Evolutionary conservation across 2,329 filamentous ascomycete genomes (phyloP).

Genomic region (Penicillium sp.): DNA sequence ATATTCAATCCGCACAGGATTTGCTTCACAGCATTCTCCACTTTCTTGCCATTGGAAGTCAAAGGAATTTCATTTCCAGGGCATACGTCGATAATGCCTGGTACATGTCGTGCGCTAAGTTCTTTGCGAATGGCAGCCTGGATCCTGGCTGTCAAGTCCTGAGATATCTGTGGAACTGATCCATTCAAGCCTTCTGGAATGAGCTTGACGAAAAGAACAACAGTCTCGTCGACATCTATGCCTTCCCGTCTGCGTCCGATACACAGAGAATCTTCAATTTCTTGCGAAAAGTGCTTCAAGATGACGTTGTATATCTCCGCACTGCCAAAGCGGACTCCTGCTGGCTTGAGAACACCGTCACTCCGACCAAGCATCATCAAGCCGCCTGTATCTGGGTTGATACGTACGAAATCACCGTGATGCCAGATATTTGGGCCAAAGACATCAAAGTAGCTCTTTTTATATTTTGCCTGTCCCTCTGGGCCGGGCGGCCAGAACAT

Average conservation of each 20-base stretch:
- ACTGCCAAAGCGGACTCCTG: conserved; percentile 84
- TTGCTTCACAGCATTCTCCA: conserved; percentile 94
- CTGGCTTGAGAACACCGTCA: conserved; percentile 89
- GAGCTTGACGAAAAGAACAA: conserved; percentile 85
- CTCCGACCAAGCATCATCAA: conserved; percentile 88
- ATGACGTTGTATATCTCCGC: conserved; percentile 97
- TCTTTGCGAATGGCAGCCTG: conserved; percentile 68
- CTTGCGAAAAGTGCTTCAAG: conserved; percentile 70
- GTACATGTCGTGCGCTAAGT: conserved; percentile 85
- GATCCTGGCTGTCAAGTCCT: conserved; percentile 60
- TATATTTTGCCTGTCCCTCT: conserved; percentile 71
- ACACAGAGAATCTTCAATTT: conserved; percentile 83
- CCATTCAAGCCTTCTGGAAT: conserved; percentile 23
- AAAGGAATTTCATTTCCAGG: conserved; percentile 71
- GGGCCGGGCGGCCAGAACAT: conserved; percentile 72
- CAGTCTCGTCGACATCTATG: conserved; percentile 75
- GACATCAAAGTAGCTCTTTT: conserved; percentile 79
- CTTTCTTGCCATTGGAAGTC: conserved; percentile 95
- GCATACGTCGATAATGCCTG: conserved; percentile 74
- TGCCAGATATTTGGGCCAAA: conserved; percentile 74
- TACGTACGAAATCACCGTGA: conserved; percentile 83
- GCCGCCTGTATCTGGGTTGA: conserved; percentile 68
- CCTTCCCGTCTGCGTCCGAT: conserved; percentile 69
- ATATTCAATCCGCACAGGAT: conserved; percentile 84
- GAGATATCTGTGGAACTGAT: conserved; percentile 43